phyloP scores from a whole-genome alignment of 192 early-diverging fungal genomes.

The Coemansia asiatica region DNA sequence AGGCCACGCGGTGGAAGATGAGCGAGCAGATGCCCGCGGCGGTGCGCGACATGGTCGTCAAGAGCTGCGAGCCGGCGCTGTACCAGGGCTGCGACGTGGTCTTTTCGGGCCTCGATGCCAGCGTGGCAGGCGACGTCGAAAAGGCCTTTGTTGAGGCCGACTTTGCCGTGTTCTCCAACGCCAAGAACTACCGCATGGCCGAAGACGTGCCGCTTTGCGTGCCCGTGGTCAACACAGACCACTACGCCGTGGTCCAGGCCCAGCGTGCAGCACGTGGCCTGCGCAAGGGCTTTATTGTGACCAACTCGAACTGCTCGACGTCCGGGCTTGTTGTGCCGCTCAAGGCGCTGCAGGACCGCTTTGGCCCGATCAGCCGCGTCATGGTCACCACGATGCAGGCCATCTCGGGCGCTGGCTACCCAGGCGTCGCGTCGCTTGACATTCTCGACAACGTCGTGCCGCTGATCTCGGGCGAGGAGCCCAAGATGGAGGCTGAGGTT shows the following conservation, averaged over 20 bases:
- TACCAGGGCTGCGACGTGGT: slow-evolving; percentile 85
- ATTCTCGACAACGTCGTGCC: slow-evolving; percentile 97
- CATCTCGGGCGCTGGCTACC: slow-evolving; percentile 96
- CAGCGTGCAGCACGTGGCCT: slow-evolving; percentile 64
- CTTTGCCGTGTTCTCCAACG: slow-evolving; percentile 92
- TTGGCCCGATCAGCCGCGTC: slow-evolving; percentile 80
- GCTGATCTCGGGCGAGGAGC: slow-evolving; percentile 91
- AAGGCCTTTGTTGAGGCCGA: slow-evolving; percentile 84
- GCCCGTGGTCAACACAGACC: slow-evolving; percentile 86
- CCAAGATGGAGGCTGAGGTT: slow-evolving; percentile 95
- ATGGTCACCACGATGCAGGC: slow-evolving; percentile 94
- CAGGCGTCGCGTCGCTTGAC: slow-evolving; percentile 91
- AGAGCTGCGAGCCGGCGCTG: slow-evolving; percentile 69
- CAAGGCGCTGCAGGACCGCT: slow-evolving; percentile 86
- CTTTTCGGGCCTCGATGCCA: slow-evolving; percentile 94
- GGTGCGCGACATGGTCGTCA: slow-evolving; percentile 61
- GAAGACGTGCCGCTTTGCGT: slow-evolving; percentile 90
- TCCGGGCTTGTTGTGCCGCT: slow-evolving; percentile 90
- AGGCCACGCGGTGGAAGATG: slow-evolving; percentile 89
- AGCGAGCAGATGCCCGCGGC: slow-evolving; percentile 67
- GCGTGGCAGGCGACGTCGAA: slow-evolving; percentile 94
- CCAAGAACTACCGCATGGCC: slow-evolving; percentile 93
- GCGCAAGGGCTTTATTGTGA: slow-evolving; percentile 85
- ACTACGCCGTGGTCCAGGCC: slow-evolving; percentile 77
- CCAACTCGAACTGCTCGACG: slow-evolving; percentile 99